These are phyloP conservation scores for Ligustrum vulgare DNA, from an alignment of 257 asterid genomes.

Conservation along the genomic window DNA sequence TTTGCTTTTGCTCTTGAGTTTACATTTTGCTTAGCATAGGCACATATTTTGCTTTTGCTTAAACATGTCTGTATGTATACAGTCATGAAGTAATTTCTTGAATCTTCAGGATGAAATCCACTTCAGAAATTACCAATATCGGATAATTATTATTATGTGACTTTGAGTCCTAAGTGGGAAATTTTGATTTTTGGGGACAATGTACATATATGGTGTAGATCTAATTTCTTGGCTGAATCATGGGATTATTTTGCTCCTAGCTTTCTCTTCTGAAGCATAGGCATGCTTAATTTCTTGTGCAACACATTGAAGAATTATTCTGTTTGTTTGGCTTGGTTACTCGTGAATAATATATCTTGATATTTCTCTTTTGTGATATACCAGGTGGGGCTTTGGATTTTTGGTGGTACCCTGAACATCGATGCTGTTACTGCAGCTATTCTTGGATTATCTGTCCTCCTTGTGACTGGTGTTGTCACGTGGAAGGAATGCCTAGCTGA, in stretches of 20 bases:
- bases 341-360: background rate
- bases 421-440: constrained; percentile 99
- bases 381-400: constrained; percentile 97
- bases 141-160: background rate
- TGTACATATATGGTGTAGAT: background rate
- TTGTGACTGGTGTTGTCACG: constrained; percentile 84
- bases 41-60: background rate
- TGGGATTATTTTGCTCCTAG: background rate
- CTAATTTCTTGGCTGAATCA: background rate
- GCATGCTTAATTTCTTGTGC: background rate
- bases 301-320: background rate
- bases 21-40: background rate
- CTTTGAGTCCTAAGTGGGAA: background rate
- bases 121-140: background rate
- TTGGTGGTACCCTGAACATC: constrained; percentile 65
- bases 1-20: background rate
- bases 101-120: background rate
- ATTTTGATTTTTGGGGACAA: background rate
- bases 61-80: background rate
- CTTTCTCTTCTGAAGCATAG: background rate
- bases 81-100: background rate
- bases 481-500: constrained; percentile 99
- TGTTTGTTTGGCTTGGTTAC: background rate
- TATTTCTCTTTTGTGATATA: constrained; percentile 8
- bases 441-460: constrained; percentile 90